Percentiles rank a stretch among this genome's conserved stretches.
Conservation (phyloP, 352 stramenopile genomes). For the Phytophthora idaei region DNA sequence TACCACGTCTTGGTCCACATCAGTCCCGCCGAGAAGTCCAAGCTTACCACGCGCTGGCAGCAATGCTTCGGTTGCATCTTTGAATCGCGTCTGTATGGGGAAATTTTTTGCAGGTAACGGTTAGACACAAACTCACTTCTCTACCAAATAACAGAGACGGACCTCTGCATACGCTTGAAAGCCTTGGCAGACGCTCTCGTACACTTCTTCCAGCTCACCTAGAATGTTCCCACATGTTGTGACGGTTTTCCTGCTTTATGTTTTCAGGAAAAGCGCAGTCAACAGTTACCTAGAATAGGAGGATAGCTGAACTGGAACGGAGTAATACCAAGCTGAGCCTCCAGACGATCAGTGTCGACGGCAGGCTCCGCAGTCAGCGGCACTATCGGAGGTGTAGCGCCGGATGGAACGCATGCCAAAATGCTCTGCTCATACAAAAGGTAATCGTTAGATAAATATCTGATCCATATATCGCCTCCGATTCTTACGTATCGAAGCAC, state of each 20-base stretch:
- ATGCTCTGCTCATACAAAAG: constrained; percentile 52
- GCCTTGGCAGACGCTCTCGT: constrained; percentile 58
- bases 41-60: constrained; percentile 68
- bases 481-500: constrained; percentile 66
- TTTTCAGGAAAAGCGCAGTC: too few relatives aligned
- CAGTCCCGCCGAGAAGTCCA: constrained; percentile 73
- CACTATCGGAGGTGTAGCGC: constrained; percentile 28
- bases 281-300: constrained; percentile 26
- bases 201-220: constrained; percentile 55
- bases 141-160: constrained; percentile 1
- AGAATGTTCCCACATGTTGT: neutral
- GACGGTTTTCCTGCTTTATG: too few relatives aligned
- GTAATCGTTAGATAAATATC: constrained; percentile 5
- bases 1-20: constrained; percentile 74
- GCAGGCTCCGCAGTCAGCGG: constrained; percentile 26
- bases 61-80: constrained; percentile 60
- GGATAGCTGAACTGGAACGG: constrained; percentile 11
- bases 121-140: neutral
- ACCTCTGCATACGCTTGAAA: constrained; percentile 80
- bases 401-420: constrained; percentile 50
- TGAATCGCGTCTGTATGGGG: constrained; percentile 45
- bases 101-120: neutral
- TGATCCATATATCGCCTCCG: neutral
- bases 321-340: constrained; percentile 18
- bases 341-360: constrained; percentile 49